Percentiles rank a stretch among this genome's conserved stretches.
phyloP scores from a whole-genome alignment of 2,329 filamentous ascomycete species.

The Drechslerella coelobrocha region DNA sequence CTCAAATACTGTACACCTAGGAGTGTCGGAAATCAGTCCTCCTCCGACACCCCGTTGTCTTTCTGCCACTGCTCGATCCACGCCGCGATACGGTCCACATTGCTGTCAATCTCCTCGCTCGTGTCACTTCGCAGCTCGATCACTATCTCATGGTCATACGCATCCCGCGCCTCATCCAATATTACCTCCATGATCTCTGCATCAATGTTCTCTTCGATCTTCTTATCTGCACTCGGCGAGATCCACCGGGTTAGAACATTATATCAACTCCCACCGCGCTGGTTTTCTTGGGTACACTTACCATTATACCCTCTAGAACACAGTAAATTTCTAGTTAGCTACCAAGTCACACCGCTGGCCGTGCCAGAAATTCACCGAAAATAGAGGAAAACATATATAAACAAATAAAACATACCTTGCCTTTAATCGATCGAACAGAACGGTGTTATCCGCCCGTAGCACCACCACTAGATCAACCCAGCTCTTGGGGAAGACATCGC shows the following conservation, averaged over 20 bases:
- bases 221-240: constrained; percentile 85
- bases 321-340: neutral
- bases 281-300: too few species aligned
- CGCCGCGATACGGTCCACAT: constrained; percentile 79
- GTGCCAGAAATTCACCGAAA: neutral
- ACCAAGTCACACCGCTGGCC: neutral
- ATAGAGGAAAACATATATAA: neutral
- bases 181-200: constrained; percentile 97
- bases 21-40: too few species aligned
- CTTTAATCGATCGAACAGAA: constrained; percentile 82
- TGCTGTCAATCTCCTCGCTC: constrained; percentile 83
- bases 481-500: constrained; percentile 88
- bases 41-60: constrained; percentile 61
- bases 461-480: constrained; percentile 97
- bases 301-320: constrained; percentile 18
- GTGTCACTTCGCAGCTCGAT: constrained; percentile 85
- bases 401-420: constrained; percentile 65
- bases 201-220: constrained; percentile 95
- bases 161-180: constrained; percentile 84
- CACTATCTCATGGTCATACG: constrained; percentile 84
- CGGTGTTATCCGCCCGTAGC: constrained; percentile 77
- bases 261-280: too few species aligned
- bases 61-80: constrained; percentile 86
- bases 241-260: too few species aligned
- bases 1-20: neutral